Evolutionary conservation across 805 yeast species (phyloP).

Genomic region (Candida tallmaniae): DNA sequence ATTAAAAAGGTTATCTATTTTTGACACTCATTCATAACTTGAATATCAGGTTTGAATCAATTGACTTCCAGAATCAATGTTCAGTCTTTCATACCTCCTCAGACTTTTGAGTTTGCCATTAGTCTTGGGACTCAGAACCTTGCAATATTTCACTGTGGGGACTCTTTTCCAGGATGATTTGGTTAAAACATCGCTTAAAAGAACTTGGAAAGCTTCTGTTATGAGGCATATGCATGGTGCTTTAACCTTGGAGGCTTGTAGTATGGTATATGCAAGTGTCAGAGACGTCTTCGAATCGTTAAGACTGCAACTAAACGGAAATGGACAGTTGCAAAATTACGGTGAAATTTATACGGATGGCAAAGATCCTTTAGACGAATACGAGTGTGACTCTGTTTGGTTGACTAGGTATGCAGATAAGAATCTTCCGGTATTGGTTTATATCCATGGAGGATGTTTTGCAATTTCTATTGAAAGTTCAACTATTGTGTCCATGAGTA

Average conservation of each 20-base stretch:
- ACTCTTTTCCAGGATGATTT: constrained; percentile 1
- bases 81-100: not conserved
- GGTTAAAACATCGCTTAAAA: constrained; percentile 1
- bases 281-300: not conserved
- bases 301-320: not conserved
- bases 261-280: not conserved
- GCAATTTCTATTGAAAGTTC: constrained; percentile 16
- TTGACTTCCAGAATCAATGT: not conserved
- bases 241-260: not conserved
- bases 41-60: not conserved
- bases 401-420: not conserved
- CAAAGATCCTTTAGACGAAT: not conserved
- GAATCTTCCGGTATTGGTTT: constrained; percentile 9
- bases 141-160: constrained; percentile 3
- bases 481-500: constrained; percentile 22
- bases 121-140: not conserved
- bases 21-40: too few species aligned
- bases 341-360: not conserved
- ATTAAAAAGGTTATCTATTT: too few species aligned
- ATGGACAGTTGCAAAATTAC: not conserved
- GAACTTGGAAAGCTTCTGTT: constrained; percentile 1
- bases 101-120: constrained; percentile 1
- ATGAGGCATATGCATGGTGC: constrained; percentile 2
- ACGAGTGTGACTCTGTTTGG: constrained; percentile 4
- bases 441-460: constrained; percentile 35